Percentiles rank a stretch among this genome's conserved stretches.
These are phyloP conservation scores for Penicillium corylophilum DNA, from an alignment of 2,329 filamentous ascomycete species.

Conservation along the genomic window DNA sequence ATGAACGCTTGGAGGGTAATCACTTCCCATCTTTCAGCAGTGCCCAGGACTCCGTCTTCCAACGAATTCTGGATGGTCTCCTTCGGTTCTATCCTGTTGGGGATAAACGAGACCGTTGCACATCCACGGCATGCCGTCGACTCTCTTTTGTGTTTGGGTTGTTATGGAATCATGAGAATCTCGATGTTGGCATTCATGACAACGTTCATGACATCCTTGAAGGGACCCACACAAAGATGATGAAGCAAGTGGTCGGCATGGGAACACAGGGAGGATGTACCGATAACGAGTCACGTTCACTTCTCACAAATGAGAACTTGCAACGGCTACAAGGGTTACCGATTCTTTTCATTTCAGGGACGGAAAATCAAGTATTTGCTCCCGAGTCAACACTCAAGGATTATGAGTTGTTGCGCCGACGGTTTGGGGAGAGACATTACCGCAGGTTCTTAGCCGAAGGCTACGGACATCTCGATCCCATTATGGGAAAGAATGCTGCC, in stretches of 20 bases:
- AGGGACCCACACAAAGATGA: not conserved
- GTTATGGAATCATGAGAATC: constrained; percentile 36
- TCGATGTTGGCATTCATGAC: constrained; percentile 22
- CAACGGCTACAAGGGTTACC: constrained; percentile 19
- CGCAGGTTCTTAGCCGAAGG: constrained; percentile 1
- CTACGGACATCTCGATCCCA: not conserved
- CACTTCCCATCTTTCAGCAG: constrained; percentile 14
- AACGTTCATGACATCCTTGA: not conserved
- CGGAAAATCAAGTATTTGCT: constrained; percentile 27
- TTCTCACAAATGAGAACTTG: constrained; percentile 13
- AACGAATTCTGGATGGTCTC: constrained; percentile 20
- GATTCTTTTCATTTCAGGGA: constrained; percentile 26
- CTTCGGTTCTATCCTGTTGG: constrained; percentile 38
- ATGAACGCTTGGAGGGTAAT: constrained; percentile 9
- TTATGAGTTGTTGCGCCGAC: constrained; percentile 10
- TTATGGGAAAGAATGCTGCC: not conserved
- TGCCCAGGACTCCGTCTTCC: constrained; percentile 3
- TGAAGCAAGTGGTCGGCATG: not conserved
- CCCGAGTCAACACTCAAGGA: constrained; percentile 24
- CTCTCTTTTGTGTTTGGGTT: constrained; percentile 35
- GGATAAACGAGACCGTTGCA: constrained; percentile 29
- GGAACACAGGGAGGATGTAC: not conserved
- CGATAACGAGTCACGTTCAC: not conserved
- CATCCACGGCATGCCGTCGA: constrained; percentile 33
- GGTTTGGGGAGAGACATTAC: not conserved